Base-by-base conservation (phyloP, 139 green algal genomes). In the Pedinophyceae sp. region DNA sequence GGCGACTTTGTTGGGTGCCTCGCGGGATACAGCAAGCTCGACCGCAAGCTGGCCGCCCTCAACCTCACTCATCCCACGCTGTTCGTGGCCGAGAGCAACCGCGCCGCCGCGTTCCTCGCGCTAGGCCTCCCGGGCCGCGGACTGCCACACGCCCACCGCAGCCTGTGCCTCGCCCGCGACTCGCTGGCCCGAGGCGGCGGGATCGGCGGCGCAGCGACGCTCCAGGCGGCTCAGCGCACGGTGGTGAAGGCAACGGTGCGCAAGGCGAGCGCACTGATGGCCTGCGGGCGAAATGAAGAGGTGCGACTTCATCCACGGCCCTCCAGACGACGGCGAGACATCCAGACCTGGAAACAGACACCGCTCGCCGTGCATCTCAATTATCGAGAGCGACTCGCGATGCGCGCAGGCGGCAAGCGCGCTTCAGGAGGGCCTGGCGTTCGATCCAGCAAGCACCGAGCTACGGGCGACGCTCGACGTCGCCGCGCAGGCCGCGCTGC, bases 191-290 rank as follows among this genome's bases (percentile, higher is more conserved):
- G 29, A 46, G 27, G 3, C 50, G 23, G 29, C 24, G 30, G 23
- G 55, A 38, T 27, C 22, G 27, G 25, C 48, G 52, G 7, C 27
- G 29, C 6, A 10, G 15, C 18, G 16, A 43, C 10, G 30, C 13
- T 26, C 22, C 15, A 34, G 52, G 24, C 24, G 23, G 22, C 2
- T 17, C 41, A 17, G 29, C 50, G 30, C 10, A 4, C 10, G 40
- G 25, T 47, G 40, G 49, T 84, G 20, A 84, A 81, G 49, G 57
- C 68, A 3, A 71, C 74, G 38, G 28, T 58, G 26, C 63, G 69
- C 7, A 78, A 81, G 38, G 79, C 74, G 13, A 48, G 62, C 17
- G 81, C 79, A 19, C 62, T 80, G 28, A 57, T 77, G 49, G 77
- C 58, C 0, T 49, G 88, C 28, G 39, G 60, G 2, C 30, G 57